Evolutionary conservation across 805 yeast species (phyloP).

Genomic region (Wickerhamiella domercqiae): DNA sequence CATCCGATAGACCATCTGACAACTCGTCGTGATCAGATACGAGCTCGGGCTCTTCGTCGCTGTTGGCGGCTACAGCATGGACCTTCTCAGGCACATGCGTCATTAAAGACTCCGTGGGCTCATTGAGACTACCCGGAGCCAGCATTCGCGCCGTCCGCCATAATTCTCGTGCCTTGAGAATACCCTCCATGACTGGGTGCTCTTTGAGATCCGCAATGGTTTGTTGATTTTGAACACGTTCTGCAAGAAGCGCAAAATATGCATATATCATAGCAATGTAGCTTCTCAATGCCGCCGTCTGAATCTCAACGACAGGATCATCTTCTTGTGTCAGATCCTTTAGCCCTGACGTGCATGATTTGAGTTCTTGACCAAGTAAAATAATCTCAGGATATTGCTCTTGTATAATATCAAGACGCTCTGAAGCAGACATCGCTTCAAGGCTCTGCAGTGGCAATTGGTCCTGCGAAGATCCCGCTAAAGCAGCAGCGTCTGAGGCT

Average conservation of each 20-base stretch:
- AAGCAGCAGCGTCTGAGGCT: slow-evolving; percentile 12
- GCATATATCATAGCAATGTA: slow-evolving; percentile 66
- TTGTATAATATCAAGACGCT: slow-evolving; percentile 38
- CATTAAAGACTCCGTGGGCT: slow-evolving; percentile 1
- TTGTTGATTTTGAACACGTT: slow-evolving; percentile 36
- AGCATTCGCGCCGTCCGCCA: slow-evolving; percentile 71
- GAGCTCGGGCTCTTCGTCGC: slow-evolving; percentile 8
- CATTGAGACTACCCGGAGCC: slow-evolving; percentile 7
- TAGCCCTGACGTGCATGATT: slow-evolving; percentile 23
- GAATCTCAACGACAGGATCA: slow-evolving; percentile 24
- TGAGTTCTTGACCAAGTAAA: slow-evolving; percentile 55
- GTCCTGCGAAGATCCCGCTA: neutral
- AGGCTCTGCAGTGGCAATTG: slow-evolving; percentile 31
- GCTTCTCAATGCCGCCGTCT: slow-evolving; percentile 56
- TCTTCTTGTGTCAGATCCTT: slow-evolving; percentile 3
- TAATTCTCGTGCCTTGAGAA: slow-evolving; percentile 65
- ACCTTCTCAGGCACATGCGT: slow-evolving; percentile 7
- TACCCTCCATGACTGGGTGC: slow-evolving; percentile 77
- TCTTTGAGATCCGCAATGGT: slow-evolving; percentile 70
- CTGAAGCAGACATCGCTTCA: slow-evolving; percentile 35
- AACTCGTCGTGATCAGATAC: neutral
- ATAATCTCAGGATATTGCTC: slow-evolving; percentile 69
- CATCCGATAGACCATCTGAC: neutral
- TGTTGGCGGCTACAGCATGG: neutral
- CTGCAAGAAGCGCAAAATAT: slow-evolving; percentile 60